Percentiles rank a stretch among this genome's conserved stretches.
These are phyloP conservation scores for Exserohilum turcica DNA, from an alignment of 2,329 filamentous ascomycete genomes.

Conservation along the genomic window DNA sequence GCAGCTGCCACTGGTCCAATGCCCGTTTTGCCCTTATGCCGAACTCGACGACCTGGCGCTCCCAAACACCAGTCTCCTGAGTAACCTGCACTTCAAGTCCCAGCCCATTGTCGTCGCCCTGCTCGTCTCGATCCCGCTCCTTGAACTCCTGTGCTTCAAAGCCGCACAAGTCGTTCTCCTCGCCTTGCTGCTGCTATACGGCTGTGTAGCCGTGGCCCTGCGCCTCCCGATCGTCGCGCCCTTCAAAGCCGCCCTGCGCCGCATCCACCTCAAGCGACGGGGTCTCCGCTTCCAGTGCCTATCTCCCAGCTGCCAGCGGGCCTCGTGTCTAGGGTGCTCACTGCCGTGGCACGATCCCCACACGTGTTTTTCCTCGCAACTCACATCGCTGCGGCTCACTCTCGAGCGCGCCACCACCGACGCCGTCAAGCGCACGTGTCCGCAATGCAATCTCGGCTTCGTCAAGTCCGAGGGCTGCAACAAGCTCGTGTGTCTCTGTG, in stretches of 20 bases:
- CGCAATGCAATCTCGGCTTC: slow-evolving; percentile 86
- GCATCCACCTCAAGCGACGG: slow-evolving; percentile 71
- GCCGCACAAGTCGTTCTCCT: slow-evolving; percentile 61
- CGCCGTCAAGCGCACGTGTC: slow-evolving; percentile 93
- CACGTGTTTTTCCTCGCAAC: slow-evolving; percentile 77
- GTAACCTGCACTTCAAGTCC: slow-evolving; percentile 34
- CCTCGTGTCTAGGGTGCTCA: slow-evolving; percentile 80
- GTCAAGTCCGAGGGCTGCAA: slow-evolving; percentile 95
- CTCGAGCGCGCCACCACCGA: slow-evolving; percentile 93
- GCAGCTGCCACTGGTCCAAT: slow-evolving; percentile 75
- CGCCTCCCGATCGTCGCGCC: slow-evolving; percentile 46
- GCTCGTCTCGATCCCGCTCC: slow-evolving; percentile 35
- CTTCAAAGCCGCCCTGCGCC: slow-evolving; percentile 65
- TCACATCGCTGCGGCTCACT: slow-evolving; percentile 80
- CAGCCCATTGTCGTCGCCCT: slow-evolving; percentile 39
- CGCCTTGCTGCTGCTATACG: slow-evolving; percentile 53
- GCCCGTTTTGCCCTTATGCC: slow-evolving; percentile 89
- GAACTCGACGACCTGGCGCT: slow-evolving; percentile 69
- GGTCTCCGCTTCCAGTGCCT: slow-evolving; percentile 80
- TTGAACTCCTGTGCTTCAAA: slow-evolving; percentile 40
- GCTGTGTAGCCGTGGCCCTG: slow-evolving; percentile 27
- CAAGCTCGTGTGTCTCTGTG: slow-evolving; percentile 93
- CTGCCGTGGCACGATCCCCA: slow-evolving; percentile 89
- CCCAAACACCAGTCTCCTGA: slow-evolving; percentile 31
- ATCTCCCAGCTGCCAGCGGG: slow-evolving; percentile 67